phyloP scores from a whole-genome alignment of 1,284 basidiomycete species.

The Bjerkandera adusta region DNA sequence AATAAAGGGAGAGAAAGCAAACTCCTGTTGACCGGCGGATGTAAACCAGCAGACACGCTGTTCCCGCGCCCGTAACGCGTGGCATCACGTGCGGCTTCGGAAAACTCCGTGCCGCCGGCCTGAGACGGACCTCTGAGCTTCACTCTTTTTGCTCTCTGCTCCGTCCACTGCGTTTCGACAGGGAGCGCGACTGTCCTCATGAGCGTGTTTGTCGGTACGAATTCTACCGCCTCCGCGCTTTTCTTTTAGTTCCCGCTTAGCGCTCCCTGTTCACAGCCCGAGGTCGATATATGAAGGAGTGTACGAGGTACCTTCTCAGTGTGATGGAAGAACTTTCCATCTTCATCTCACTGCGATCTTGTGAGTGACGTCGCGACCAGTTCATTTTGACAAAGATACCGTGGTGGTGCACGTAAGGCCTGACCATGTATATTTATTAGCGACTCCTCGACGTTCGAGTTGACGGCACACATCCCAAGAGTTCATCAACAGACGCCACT shows the following conservation, averaged over 20 bases:
- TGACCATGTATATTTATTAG: background rate
- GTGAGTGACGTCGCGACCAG: conserved; percentile 8
- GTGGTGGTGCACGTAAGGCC: background rate
- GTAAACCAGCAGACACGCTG: too few species aligned
- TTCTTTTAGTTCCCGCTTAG: background rate
- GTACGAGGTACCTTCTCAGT: conserved; percentile 9
- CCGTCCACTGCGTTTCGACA: background rate
- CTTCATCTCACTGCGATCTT: background rate
- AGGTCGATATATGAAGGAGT: conserved; percentile 8
- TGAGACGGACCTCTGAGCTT: background rate
- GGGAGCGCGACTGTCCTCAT: background rate
- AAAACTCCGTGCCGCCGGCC: background rate
- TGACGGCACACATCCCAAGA: background rate
- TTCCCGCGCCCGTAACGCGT: too few species aligned
- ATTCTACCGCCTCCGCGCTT: background rate
- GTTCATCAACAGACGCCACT: background rate
- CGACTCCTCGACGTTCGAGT: background rate
- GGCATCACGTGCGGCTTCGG: background rate
- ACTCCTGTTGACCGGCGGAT: background rate
- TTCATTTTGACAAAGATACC: conserved; percentile 2
- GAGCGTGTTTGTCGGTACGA: background rate
- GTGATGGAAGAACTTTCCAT: background rate
- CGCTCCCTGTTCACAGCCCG: conserved; percentile 3
- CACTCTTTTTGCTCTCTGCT: background rate
- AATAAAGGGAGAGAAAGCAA: background rate